phyloP scores from a whole-genome alignment of 805 yeast genomes.

The Suhomyces prunicola region DNA sequence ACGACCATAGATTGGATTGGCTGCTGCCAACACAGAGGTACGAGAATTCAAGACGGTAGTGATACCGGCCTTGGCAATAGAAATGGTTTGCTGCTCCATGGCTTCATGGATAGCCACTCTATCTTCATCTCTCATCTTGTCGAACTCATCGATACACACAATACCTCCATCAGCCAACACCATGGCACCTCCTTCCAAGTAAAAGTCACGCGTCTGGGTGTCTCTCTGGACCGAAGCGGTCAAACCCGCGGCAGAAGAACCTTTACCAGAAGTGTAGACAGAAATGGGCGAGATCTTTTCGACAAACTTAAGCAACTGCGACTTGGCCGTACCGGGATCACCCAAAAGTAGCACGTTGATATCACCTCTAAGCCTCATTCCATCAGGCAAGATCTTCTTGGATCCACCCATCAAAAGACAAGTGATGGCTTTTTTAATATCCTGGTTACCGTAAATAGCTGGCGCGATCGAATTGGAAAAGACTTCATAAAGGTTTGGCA shows the following conservation, averaged over 20 bases:
- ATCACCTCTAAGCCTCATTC: constrained; percentile 95
- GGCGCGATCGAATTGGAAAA: constrained; percentile 92
- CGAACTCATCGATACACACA: constrained; percentile 98
- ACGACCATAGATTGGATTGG: constrained; percentile 95
- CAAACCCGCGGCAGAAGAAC: constrained; percentile 99
- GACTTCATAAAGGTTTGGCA: constrained; percentile 81
- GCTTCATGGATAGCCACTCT: constrained; percentile 99
- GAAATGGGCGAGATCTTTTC: constrained; percentile 94
- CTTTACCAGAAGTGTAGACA: constrained; percentile 97
- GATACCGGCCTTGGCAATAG: constrained; percentile 98
- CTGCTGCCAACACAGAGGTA: constrained; percentile 96
- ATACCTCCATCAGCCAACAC: constrained; percentile 99
- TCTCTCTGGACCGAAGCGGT: constrained; percentile 98
- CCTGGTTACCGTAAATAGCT: constrained; percentile 89
- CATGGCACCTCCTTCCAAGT: constrained; percentile 99
- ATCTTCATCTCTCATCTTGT: constrained; percentile 98
- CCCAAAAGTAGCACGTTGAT: constrained; percentile 90
- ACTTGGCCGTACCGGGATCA: constrained; percentile 99
- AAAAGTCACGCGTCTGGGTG: constrained; percentile 81
- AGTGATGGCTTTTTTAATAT: constrained; percentile 89
- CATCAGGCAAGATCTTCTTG: constrained; percentile 87
- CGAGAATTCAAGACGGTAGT: constrained; percentile 95
- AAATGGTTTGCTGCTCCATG: constrained; percentile 99
- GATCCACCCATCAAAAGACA: constrained; percentile 95
- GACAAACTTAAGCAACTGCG: constrained; percentile 91